Evolutionary conservation across 2,329 filamentous ascomycete genomes (phyloP), one percentile per base, ranked within the genome.

Genomic region (Aureobasidium musti): DNA sequence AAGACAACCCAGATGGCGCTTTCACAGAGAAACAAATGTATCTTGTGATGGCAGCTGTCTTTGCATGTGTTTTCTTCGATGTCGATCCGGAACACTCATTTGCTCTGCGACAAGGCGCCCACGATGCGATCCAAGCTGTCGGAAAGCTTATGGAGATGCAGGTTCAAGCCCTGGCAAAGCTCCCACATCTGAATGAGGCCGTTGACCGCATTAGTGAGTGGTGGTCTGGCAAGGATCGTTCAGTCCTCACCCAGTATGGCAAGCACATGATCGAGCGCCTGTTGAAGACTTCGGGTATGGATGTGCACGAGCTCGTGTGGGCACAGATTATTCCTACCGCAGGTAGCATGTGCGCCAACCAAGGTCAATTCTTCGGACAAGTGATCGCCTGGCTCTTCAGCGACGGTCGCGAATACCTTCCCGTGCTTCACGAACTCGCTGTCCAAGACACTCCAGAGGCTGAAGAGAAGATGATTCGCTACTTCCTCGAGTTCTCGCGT

Each of bases 311-410:
- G 23, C 77, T 86, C 30, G 83, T 86, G 35, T 85, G 82, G 81
- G 82, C 82, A 47, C 82, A 86, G 65, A 82, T 87, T 64, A 78
- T 87, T 49, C 84, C 84, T 37, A 86, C 84, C 0, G 83, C 83
- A 0, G 83, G 82, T 30, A 82, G 82, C 43, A 82, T 84, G 76
- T 82, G 85, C 3, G 78, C 82, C 2, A 86, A 85, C 66, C 84
- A 87, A 71, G 83, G 82, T 8, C 83, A 86, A 67, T 79, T 86
- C 26, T 86, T 87, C 70, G 82, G 78, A 0, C 84, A 87, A 69
- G 83, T 80, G 30, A 73, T 87, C 57, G 85, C 87, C 71, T 85
- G 82, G 72, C 86, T 85, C 73, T 78, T 87, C 53, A 67, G 72
- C 2, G 79, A 80, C 23, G 83, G 83, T 39, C 74, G 77, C 3